Evolutionary conservation across 306 rosid genomes (phyloP).

Genomic region (Dalbergia cochinchinensis): DNA sequence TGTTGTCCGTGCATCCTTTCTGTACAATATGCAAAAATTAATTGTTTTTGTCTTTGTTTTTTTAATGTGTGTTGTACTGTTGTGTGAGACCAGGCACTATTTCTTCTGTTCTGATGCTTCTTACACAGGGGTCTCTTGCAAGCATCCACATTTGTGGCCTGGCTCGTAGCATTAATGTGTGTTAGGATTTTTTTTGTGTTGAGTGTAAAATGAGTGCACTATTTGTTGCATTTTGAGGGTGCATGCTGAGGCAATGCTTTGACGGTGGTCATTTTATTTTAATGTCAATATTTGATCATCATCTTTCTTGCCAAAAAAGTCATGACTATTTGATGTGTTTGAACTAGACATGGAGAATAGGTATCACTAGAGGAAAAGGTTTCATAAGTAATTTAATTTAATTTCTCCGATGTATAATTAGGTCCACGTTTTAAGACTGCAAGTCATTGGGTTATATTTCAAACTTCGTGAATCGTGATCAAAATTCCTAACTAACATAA

Average conservation of each 20-base stretch:
- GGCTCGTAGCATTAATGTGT: constrained; percentile 5
- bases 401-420: not conserved
- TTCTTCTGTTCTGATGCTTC: not conserved
- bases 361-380: not conserved
- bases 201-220: constrained; percentile 18
- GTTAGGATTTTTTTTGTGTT: not conserved
- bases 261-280: not conserved
- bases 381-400: not conserved
- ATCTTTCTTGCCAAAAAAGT: too few relatives aligned
- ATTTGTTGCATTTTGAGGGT: constrained; percentile 25
- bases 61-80: not conserved
- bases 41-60: not conserved
- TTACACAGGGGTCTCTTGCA: constrained; percentile 17
- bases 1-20: constrained; percentile 22
- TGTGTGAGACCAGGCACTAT: not conserved
- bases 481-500: too few relatives aligned
- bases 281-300: too few relatives aligned
- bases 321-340: not conserved
- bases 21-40: too few relatives aligned
- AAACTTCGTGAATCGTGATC: not conserved
- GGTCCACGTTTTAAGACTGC: not conserved
- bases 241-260: constrained; percentile 11
- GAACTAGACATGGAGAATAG: not conserved
- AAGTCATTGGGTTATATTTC: not conserved
- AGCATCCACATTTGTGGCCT: constrained; percentile 11